phyloP scores from a whole-genome alignment of 2,329 filamentous ascomycete species.

The Scedosporium aurantiacum region DNA sequence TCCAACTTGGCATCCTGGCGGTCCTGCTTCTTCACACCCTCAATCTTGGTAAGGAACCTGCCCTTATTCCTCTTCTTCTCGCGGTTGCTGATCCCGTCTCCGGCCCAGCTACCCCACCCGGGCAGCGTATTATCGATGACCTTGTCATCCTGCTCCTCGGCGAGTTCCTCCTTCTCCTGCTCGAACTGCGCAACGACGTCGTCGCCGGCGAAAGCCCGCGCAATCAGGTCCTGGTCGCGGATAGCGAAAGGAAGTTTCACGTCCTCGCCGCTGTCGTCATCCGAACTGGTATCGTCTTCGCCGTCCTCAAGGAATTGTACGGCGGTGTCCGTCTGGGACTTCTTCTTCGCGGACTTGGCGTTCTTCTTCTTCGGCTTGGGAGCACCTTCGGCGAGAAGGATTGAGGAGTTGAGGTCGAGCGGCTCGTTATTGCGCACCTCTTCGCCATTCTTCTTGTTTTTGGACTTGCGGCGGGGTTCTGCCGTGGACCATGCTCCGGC shows the following conservation, averaged over 20 bases:
- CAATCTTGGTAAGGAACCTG: slow-evolving; percentile 52
- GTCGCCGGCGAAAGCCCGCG: slow-evolving; percentile 76
- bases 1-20: slow-evolving; percentile 75
- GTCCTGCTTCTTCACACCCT: slow-evolving; percentile 65
- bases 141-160: slow-evolving; percentile 72
- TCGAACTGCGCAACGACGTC: slow-evolving; percentile 75
- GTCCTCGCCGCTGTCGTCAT: slow-evolving; percentile 32
- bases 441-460: slow-evolving; percentile 4
- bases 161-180: slow-evolving; percentile 62
- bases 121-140: slow-evolving; percentile 74
- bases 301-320: slow-evolving; percentile 14
- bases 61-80: slow-evolving; percentile 53
- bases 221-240: slow-evolving; percentile 57
- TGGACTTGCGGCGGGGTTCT: slow-evolving; percentile 6
- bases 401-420: slow-evolving; percentile 18
- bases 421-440: slow-evolving; percentile 2
- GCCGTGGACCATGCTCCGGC: slow-evolving; percentile 8
- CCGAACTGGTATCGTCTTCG: slow-evolving; percentile 18
- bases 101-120: slow-evolving; percentile 90
- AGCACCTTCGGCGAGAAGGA: slow-evolving; percentile 12
- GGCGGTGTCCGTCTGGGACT: slow-evolving; percentile 7
- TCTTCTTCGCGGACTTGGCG: slow-evolving; percentile 9
- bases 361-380: slow-evolving; percentile 21
- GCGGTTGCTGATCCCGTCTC: slow-evolving; percentile 65
- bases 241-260: slow-evolving; percentile 45